phyloP scores from a whole-genome alignment of 306 rosid genomes.

The Malus orientalis region DNA sequence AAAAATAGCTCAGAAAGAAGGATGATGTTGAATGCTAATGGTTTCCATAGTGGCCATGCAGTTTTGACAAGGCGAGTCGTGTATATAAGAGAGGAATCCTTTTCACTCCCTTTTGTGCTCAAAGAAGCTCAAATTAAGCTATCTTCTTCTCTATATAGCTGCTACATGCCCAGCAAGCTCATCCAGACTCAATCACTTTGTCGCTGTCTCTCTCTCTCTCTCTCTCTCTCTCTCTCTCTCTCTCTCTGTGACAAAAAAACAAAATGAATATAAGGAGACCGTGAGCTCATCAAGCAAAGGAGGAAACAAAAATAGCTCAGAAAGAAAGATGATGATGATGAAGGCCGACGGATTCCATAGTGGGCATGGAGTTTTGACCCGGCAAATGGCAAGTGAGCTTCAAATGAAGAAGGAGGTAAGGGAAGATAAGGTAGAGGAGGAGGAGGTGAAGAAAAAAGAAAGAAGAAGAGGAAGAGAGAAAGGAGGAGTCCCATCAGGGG shows the following conservation, averaged over 20 bases:
- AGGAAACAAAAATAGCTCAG: no score
- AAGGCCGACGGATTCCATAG: no score
- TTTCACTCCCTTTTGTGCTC: neutral
- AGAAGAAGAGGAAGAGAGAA: neutral
- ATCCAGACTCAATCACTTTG: neutral
- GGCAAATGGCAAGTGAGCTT: neutral
- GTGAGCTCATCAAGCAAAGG: neutral
- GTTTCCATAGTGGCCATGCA: no score
- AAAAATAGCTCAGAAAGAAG: no score
- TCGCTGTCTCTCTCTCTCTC: no score
- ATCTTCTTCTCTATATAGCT: neutral
- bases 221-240: neutral
- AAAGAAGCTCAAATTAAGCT: neutral
- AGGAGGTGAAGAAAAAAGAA: neutral
- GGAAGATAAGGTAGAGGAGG: neutral
- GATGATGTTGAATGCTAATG: no score
- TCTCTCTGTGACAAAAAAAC: neutral
- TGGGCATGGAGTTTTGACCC: no score
- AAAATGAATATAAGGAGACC: neutral
- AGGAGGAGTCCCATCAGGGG: neutral
- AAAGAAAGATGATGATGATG: no score
- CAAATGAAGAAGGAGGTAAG: neutral
- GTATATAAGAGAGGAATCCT: neutral
- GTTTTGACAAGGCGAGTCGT: neutral
- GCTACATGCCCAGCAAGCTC: neutral